Evolutionary conservation across 2,329 filamentous ascomycete species (phyloP), one percentile per base, ranked within the genome.

Genomic region (Leptographium wingfieldii): DNA sequence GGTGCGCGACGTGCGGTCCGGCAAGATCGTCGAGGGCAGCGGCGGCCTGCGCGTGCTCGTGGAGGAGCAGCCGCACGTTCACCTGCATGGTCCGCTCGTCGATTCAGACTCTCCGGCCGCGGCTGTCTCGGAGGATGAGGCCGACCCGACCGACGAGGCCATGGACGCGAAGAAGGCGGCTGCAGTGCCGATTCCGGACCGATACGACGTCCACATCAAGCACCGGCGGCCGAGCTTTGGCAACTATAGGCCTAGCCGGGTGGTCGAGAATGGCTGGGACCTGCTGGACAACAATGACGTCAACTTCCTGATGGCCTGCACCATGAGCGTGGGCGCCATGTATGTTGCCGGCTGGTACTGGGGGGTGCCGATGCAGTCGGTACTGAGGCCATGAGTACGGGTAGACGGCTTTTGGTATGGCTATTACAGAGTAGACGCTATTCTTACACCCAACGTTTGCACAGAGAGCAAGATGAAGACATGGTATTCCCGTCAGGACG

Each of bases 261-360:
- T 84, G 5, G 73, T 86, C 7, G 83, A 88, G 72, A 87, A 77
- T 65, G 90, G 69, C 57, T 77, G 74, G 81, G 81, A 96, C 69
- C 71, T 95, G 63, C 76, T 99, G 60, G 91, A 95, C 72, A 99
- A 99, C 72, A 99, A 99, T 71, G 88, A 89, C 59, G 91, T 99
- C 67, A 99, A 99, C 71, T 83, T 96, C 61, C 71, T 92, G 60
- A 97, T 96, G 92, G 92, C 92, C 0, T 79, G 83, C 16, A 77
- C 78, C 5, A 92, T 95, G 82, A 96, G 89, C 69, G 65, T 91
- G 22, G 82, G 86, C 5, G 88, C 85, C 5, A 95, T 97, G 83
- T 76, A 74, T 0, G 72, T 82, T 40, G 84, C 81, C 35, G 73
- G 77, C 53, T 83, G 78, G 80, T 78, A 80, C 62, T 87, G 84